Percentiles rank a stretch among this genome's conserved stretches.
Evolutionary conservation across 306 rosid genomes (phyloP).

Genomic region (Vachellia collinsii): DNA sequence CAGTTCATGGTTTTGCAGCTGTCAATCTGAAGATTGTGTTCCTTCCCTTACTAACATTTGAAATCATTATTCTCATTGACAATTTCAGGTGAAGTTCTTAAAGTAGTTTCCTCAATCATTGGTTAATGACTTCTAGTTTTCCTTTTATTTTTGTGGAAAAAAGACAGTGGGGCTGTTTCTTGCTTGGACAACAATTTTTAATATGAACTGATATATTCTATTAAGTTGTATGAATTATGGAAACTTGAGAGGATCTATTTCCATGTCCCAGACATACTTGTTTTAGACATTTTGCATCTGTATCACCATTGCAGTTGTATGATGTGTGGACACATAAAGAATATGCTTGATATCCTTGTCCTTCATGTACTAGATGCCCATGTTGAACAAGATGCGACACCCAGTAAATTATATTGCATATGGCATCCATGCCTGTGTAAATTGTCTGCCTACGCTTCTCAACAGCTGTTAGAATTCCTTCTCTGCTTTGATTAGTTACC

Average conservation of each 20-base stretch:
- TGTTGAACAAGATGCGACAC: not conserved
- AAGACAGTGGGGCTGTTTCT: not conserved
- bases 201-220: constrained; percentile 11
- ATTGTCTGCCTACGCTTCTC: constrained; percentile 56
- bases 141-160: not conserved
- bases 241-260: not conserved
- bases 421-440: constrained; percentile 56
- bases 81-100: constrained; percentile 83
- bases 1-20: constrained; percentile 76
- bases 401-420: constrained; percentile 44
- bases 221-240: not conserved
- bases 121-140: constrained; percentile 24
- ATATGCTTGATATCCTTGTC: not conserved
- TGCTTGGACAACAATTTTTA: constrained; percentile 15
- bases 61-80: constrained; percentile 77
- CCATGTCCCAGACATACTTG: not conserved
- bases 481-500: constrained; percentile 26
- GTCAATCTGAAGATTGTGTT: constrained; percentile 86
- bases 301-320: not conserved
- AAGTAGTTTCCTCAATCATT: constrained; percentile 24
- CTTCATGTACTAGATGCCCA: not conserved
- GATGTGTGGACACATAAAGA: not conserved
- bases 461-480: constrained; percentile 5
- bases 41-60: constrained; percentile 91
- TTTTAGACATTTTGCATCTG: not conserved